Evolutionary conservation across 73 alveolate genomes (phyloP).

Genomic region (Symbiodinium pilosum): DNA sequence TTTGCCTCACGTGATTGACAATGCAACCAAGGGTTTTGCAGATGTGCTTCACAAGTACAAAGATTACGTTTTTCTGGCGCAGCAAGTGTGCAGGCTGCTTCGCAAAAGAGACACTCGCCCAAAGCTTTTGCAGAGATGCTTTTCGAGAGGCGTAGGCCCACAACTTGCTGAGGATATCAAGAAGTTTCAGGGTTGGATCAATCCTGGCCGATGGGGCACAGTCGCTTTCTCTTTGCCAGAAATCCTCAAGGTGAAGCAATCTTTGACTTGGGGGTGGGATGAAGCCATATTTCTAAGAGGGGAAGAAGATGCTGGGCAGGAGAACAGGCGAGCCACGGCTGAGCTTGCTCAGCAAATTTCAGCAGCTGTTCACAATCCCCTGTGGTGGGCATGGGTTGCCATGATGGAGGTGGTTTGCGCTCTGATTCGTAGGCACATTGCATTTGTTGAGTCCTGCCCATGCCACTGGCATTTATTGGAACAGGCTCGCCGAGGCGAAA

Average conservation of each 20-base stretch:
- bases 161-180: neutral
- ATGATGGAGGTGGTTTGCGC: neutral
- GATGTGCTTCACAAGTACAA: neutral
- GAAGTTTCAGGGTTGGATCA: neutral
- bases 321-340: neutral
- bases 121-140: neutral
- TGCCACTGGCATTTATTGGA: neutral
- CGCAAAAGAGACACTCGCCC: neutral
- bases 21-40: neutral
- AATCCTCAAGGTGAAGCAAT: neutral
- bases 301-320: neutral
- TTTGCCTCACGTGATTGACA: conserved; percentile 5
- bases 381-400: neutral
- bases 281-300: neutral
- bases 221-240: neutral
- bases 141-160: neutral
- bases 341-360: neutral
- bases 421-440: neutral
- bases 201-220: neutral
- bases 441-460: neutral
- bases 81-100: neutral
- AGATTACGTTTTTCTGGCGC: neutral
- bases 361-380: neutral
- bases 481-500: neutral
- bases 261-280: neutral